Evolutionary conservation across 208 protist species (phyloP).

Genomic region (Leptomonas seymouri): DNA sequence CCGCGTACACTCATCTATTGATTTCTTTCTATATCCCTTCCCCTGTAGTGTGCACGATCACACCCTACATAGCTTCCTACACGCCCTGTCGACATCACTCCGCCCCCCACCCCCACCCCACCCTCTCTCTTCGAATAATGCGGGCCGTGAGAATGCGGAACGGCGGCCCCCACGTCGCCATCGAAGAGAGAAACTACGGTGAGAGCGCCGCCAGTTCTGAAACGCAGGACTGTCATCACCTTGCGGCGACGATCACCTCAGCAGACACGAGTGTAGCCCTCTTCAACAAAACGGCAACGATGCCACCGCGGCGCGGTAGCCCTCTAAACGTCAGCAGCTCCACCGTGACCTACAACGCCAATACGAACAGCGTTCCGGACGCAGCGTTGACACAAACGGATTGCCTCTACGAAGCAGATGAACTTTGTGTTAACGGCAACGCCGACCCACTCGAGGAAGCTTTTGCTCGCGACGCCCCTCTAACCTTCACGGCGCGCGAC

Average conservation of each 20-base stretch:
- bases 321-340: not conserved
- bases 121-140: too few species aligned
- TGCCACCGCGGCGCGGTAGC: too few species aligned
- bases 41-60: too few species aligned
- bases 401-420: not conserved
- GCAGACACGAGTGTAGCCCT: not conserved
- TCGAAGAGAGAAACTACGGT: not conserved
- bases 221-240: not conserved
- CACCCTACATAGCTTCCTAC: too few species aligned
- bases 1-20: too few species aligned
- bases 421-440: not conserved
- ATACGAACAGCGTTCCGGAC: too few species aligned
- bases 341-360: not conserved
- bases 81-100: not conserved
- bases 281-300: conserved; percentile 1
- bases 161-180: not conserved
- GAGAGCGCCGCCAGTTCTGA: not conserved
- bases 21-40: too few species aligned
- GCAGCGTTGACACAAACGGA: not conserved
- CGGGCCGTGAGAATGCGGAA: conserved; percentile 12
- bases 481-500: conserved; percentile 33
- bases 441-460: conserved; percentile 22
- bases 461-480: conserved; percentile 21
- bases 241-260: not conserved
- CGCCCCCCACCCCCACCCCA: not conserved